Evolutionary conservation across 352 stramenopile species (phyloP), one percentile per base, ranked within the genome.

Genomic region (Globisporangium uncinulatum): DNA sequence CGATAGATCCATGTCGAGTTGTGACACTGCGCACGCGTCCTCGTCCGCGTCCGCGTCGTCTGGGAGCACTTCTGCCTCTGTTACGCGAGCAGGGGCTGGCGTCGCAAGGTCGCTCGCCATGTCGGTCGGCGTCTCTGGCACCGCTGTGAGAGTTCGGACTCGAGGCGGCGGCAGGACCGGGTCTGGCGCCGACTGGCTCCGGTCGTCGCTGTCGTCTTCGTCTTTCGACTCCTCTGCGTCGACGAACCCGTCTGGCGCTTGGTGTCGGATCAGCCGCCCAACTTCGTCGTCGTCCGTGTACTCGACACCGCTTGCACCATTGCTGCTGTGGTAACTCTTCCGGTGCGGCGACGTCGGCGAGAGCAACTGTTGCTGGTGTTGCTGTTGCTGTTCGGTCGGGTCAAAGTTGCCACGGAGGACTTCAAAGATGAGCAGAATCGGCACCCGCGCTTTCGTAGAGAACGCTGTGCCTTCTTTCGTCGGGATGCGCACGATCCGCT

Each of bases 371-470:
- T 76, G 63, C 48, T 75, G 67, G 61, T 82, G 71, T 11, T 82
- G 29, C 47, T 39, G 50, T 36, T 56, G 50, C 34, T 42, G 20
- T 15, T 56, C 72, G 5, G 76, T 71, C 13, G 67, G 59, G 34
- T 86, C 86, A 55, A 79, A 69, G 44, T 90, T 83, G 7, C 81
- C 87, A 47, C 80, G 86, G 51, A 92, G 89, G 20, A 95, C 86
- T 59, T 95, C 86, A 54, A 95, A 95, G 24, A 94, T 91, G 42
- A 95, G 62, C 74, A 95, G 74, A 59, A 93, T 93, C 24, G 84
- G 86, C 24, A 93, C 86, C 20, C 86, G 83, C 17, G 82, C 83
- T 54, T 95, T 94, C 9, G 86, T 95, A 13, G 83, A 94, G 51
- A 95, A 95, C 0, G 83, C 86, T 2, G 86, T 94, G 37, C 86